Percentiles rank a stretch among this genome's conserved stretches.
Conservation (phyloP, 176 grass and related monocot species). For the Triticum dicoccoides region DNA sequence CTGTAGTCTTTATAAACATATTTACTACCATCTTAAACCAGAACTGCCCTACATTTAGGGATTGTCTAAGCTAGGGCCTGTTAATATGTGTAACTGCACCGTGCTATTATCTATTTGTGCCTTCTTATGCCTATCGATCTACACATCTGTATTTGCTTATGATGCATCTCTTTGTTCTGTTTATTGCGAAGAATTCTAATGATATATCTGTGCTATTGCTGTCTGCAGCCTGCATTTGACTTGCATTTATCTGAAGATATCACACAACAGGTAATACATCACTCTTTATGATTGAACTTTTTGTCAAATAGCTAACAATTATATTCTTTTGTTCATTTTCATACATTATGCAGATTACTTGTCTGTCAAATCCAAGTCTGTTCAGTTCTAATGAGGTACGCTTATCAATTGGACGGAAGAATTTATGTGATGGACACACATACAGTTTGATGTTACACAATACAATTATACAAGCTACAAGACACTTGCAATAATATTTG, state of each 20-base stretch:
- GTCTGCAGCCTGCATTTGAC: slow-evolving; percentile 72
- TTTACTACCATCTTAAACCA: not conserved
- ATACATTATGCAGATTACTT: slow-evolving; percentile 70
- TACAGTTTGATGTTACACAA: slow-evolving; percentile 5
- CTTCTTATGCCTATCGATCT: not conserved
- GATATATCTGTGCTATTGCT: slow-evolving; percentile 32
- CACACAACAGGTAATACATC: slow-evolving; percentile 60
- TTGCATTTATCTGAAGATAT: slow-evolving; percentile 56
- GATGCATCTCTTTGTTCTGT: slow-evolving; percentile 28
- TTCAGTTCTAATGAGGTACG: slow-evolving; percentile 89
- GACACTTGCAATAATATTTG: not conserved
- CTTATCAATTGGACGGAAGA: not conserved
- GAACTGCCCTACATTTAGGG: not conserved
- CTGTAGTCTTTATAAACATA: not conserved
- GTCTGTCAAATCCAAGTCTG: slow-evolving; percentile 74
- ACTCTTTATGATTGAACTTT: not conserved
- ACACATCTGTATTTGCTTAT: slow-evolving; percentile 20
- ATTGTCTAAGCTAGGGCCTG: not conserved
- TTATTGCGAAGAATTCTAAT: not conserved
- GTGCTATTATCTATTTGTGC: slow-evolving; percentile 3
- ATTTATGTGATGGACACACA: slow-evolving; percentile 9
- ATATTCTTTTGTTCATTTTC: slow-evolving; percentile 21
- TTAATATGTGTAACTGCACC: not conserved
- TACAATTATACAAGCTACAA: slow-evolving; percentile 1
- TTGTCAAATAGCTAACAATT: not conserved